Base-by-base conservation (phyloP, 495 filamentous ascomycete genomes). In the Penicillium antarcticum region DNA sequence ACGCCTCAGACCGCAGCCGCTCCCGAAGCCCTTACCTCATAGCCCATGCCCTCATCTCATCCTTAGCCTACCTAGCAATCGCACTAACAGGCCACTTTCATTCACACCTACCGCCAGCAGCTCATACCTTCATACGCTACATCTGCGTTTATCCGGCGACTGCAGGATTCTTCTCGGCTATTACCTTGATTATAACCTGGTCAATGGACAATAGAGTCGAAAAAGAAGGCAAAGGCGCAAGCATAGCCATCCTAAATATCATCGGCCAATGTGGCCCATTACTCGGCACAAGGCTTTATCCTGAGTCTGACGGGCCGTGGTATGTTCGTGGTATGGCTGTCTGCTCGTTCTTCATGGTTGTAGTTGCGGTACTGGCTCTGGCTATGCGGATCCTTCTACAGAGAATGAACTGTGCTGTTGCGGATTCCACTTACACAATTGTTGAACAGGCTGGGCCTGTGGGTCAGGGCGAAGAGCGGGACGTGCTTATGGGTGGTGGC, bases 161-260 rank as follows among this genome's bases (percentile, higher is more conserved):
- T 9, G 64, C 73, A 2, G 82, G 82, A 8, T 86, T 86, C 68
- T 86, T 86, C 67, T 80, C 78, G 10, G 75, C 75, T 10, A 76
- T 85, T 51, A 83, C 82, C 0, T 61, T 85, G 10, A 80, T 86
- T 48, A 82, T 86, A 52, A 84, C 82, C 36, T 85, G 82, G 82
- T 81, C 79, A 14, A 74, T 86, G 67, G 84, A 85, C 54, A 85
- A 85, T 60, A 79, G 82, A 23, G 60, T 67, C 40, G 76, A 73
- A 13, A 77, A 83, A 11, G 74, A 77, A 51, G 71, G 70, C 13
- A 81, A 80, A 32, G 83, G 81, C 0, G 76, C 80, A 0, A 80
- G 80, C 37, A 74, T 85, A 23, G 75, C 76, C 10, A 69, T 85
- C 24, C 53, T 86, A 10, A 84, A 85, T 50, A 53, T 81, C 19